A percentile compares a stretch with the other conserved stretches of the same genome.
Evolutionary conservation across 257 asterid species (phyloP).

Genomic region (Agastache rugosa): DNA sequence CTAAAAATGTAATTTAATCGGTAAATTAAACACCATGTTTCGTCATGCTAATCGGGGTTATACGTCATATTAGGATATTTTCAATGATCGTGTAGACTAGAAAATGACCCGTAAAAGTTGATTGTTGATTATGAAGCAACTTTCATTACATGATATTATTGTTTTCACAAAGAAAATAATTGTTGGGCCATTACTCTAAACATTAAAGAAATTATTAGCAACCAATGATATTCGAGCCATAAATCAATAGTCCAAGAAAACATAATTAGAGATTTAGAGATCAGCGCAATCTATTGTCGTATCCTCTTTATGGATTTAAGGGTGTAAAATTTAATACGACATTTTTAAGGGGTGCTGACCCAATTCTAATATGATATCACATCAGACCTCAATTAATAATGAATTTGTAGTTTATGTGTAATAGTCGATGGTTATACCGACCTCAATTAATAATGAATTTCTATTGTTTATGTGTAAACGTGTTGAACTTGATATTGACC

Average conservation of each 20-base stretch:
- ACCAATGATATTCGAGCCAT: not conserved
- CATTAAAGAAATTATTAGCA: conserved; percentile 2
- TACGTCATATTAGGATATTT: not conserved
- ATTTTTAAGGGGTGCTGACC: too few species aligned
- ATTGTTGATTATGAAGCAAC: not conserved
- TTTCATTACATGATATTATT: not conserved
- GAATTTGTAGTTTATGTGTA: too few species aligned
- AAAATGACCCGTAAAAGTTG: conserved; percentile 22
- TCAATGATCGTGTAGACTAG: not conserved
- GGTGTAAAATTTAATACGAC: too few species aligned
- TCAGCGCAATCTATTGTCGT: not conserved
- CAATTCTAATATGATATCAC: too few species aligned
- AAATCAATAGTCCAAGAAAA: not conserved
- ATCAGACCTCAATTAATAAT: too few species aligned
- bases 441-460: too few species aligned
- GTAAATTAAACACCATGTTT: not conserved
- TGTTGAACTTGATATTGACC: too few species aligned
- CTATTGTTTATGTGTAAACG: too few species aligned
- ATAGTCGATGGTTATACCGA: too few species aligned
- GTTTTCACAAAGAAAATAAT: not conserved
- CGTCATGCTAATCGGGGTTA: not conserved
- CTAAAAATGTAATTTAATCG: too few species aligned
- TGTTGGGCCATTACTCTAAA: not conserved
- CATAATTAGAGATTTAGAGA: not conserved
- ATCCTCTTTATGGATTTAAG: not conserved